These are phyloP conservation scores for Paracoccidioides brasiliensis DNA, from an alignment of 2,329 filamentous ascomycete genomes.

Conservation along the genomic window DNA sequence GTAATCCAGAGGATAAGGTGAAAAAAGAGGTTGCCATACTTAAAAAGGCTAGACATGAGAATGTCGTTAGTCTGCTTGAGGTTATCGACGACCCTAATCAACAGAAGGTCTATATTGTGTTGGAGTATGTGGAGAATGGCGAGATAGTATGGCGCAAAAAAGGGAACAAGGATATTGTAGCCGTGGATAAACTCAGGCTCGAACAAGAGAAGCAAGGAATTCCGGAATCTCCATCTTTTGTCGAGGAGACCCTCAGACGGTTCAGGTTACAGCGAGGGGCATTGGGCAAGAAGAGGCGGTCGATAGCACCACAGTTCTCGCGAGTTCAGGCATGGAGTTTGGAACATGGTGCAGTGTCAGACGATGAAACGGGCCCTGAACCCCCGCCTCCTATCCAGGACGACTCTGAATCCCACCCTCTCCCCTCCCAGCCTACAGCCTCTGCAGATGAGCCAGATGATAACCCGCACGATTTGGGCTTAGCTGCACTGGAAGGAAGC, in stretches of 20 bases:
- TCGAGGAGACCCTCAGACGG: conserved; percentile 31
- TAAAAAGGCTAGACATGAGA: conserved; percentile 96
- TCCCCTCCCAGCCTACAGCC: conserved; percentile 40
- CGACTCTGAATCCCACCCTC: conserved; percentile 44
- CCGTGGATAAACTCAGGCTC: conserved; percentile 67
- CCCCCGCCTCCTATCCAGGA: conserved; percentile 29
- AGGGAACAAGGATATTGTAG: conserved; percentile 68
- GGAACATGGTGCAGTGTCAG: conserved; percentile 56
- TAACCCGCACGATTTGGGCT: conserved; percentile 18
- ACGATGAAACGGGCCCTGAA: conserved; percentile 33
- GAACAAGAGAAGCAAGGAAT: conserved; percentile 63
- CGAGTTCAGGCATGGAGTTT: conserved; percentile 67
- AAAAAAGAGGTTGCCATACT: conserved; percentile 96
- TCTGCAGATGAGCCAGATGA: conserved; percentile 31
- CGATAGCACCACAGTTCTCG: conserved; percentile 39
- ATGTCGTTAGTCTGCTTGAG: conserved; percentile 87
- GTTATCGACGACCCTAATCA: conserved; percentile 94
- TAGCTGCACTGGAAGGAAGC: conserved; percentile 56
- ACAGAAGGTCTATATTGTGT: conserved; percentile 96
- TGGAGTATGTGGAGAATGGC: conserved; percentile 87
- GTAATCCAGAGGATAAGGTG: conserved; percentile 57
- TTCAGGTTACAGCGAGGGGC: conserved; percentile 37
- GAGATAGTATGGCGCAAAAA: conserved; percentile 92
- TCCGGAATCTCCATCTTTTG: conserved; percentile 48
- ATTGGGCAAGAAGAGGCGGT: conserved; percentile 46